phyloP scores from a whole-genome alignment of 2,329 filamentous ascomycete genomes.

The Akanthomyces muscarius region DNA sequence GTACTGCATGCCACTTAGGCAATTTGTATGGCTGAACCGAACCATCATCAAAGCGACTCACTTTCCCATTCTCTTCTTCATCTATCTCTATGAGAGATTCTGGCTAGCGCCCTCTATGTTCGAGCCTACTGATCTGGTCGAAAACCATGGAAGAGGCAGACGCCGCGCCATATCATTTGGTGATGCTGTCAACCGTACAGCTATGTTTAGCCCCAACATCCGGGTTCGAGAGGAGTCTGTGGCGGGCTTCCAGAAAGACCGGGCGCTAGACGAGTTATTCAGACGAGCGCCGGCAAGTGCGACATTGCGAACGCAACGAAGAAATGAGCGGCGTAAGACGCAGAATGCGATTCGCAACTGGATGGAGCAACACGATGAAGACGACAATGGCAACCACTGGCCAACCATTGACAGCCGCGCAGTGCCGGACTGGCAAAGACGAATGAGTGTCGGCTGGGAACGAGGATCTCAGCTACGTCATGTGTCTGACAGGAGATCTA shows the following conservation, averaged over 20 bases:
- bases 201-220: slow-evolving; percentile 68
- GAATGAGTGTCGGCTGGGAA: slow-evolving; percentile 51
- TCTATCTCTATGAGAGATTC: slow-evolving; percentile 81
- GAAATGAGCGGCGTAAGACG: slow-evolving; percentile 65
- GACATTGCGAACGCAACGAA: slow-evolving; percentile 55
- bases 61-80: slow-evolving; percentile 78
- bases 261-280: slow-evolving; percentile 88
- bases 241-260: slow-evolving; percentile 83
- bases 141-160: slow-evolving; percentile 55
- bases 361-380: slow-evolving; percentile 71
- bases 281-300: slow-evolving; percentile 64
- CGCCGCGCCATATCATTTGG: slow-evolving; percentile 52
- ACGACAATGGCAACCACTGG: slow-evolving; percentile 45
- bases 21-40: slow-evolving; percentile 84
- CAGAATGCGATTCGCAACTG: slow-evolving; percentile 81
- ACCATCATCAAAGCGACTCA: slow-evolving; percentile 88
- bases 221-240: slow-evolving; percentile 81
- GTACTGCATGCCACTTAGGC: slow-evolving; percentile 72
- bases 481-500: slow-evolving; percentile 55
- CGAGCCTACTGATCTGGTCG: slow-evolving; percentile 81
- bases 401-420: slow-evolving; percentile 44
- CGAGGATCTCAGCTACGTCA: slow-evolving; percentile 44
- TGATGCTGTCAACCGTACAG: slow-evolving; percentile 51
- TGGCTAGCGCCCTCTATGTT: slow-evolving; percentile 73
- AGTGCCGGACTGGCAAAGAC: slow-evolving; percentile 45